phyloP scores from a whole-genome alignment of 2,329 filamentous ascomycete species.

The Magnaporthales sp. region DNA sequence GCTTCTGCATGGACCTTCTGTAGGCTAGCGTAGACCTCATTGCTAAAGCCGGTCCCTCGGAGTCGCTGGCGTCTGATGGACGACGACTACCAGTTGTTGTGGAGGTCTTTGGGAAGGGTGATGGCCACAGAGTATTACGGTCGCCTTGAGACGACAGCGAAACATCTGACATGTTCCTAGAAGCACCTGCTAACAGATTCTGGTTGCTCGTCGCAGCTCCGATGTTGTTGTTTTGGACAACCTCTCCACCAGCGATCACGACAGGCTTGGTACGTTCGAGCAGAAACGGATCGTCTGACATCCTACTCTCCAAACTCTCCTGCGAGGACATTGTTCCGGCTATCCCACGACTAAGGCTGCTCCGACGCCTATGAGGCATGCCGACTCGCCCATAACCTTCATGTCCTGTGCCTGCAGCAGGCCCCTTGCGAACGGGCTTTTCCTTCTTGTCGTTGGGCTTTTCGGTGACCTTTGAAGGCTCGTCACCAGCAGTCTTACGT shows the following conservation, averaged over 20 bases:
- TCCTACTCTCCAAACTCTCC: slow-evolving; percentile 37
- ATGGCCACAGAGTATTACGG: slow-evolving; percentile 43
- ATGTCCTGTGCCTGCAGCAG: slow-evolving; percentile 86
- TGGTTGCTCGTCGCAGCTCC: slow-evolving; percentile 40
- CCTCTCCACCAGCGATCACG: slow-evolving; percentile 54
- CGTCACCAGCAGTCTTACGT: slow-evolving; percentile 43
- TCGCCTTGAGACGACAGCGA: slow-evolving; percentile 30
- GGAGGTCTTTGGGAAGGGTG: slow-evolving; percentile 35
- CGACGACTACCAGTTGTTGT: slow-evolving; percentile 23
- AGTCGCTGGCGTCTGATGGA: slow-evolving; percentile 49
- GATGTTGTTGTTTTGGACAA: slow-evolving; percentile 51
- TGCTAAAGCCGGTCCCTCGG: slow-evolving; percentile 27
- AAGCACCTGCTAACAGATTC: slow-evolving; percentile 27
- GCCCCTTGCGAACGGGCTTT: slow-evolving; percentile 60
- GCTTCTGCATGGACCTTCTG: slow-evolving; percentile 42
- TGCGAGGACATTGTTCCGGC: slow-evolving; percentile 37
- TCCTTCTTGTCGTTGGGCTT: slow-evolving; percentile 43
- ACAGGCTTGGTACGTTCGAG: slow-evolving; percentile 56
- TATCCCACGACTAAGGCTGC: slow-evolving; percentile 52
- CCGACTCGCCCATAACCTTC: slow-evolving; percentile 71
- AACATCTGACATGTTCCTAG: slow-evolving; percentile 30
- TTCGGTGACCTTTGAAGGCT: slow-evolving; percentile 29
- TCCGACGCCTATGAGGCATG: slow-evolving; percentile 38
- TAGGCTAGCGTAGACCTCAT: slow-evolving; percentile 45
- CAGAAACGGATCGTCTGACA: slow-evolving; percentile 46